Base-by-base conservation (phyloP, 129 eudicot species). In the Pseudognaphalium luteoalbum region DNA sequence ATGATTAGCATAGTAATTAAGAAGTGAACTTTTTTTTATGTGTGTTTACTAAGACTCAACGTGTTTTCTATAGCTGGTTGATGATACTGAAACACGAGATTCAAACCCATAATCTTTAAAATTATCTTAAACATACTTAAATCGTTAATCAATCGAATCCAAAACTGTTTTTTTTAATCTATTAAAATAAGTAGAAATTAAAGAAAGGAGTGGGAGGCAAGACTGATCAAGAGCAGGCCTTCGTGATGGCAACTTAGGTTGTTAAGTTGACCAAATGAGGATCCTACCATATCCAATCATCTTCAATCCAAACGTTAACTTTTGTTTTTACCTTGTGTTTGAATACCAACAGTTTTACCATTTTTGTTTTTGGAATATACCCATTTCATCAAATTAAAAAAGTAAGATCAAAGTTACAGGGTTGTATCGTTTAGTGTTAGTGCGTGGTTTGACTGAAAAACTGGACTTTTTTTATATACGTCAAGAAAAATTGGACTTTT, bases 171-270 rank as follows among this genome's bases (percentile, higher is more conserved):
- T 62, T 35, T 19, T 5, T 17, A 1, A 61, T 41, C 8, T 20
- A 58, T 41, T 75, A 47, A 32, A 60, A 51, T 44, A 62, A 64
- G 33, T 4, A 61, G 21, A 61, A 47, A 25, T 25, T 1, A 25
- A 47, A 4, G 35, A 52, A 54, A 78, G 65, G 56, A 77, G 69
- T 74, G 75, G 74, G 56, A 33, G 82, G 66, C 77, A 78, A 78
- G 12, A 60, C 47, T 41, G 14, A 41, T n/a, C n/a, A n/a, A 41
- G 4, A 10, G 93, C 88, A 86, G 88, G 90, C 90, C 88, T 83
- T 86, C 83, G 82, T 88, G 90, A 81, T 80, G 73, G 85, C 88
- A 81, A 86, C 82, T 79, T 71, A 76, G 60, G 71, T 76, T 81
- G 62, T 71, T 35, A 61, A 30, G 82, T 81, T 85, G 93, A 88